phyloP scores from a whole-genome alignment of 2,329 filamentous ascomycete genomes.

The Ilyonectria destructans region DNA sequence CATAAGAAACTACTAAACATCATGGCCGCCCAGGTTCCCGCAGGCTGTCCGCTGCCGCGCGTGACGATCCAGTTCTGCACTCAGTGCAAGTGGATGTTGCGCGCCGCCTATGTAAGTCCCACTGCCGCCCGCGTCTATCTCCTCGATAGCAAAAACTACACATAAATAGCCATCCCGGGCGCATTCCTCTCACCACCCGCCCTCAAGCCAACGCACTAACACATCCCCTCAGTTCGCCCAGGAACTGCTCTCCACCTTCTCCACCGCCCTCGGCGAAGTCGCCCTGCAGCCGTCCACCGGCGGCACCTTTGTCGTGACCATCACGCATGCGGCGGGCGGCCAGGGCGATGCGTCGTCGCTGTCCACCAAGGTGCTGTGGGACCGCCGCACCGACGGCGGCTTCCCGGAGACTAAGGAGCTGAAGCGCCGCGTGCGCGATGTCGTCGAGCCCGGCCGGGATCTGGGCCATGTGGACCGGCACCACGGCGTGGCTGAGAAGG shows the following conservation, averaged over 20 bases:
- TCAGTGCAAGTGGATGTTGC: conserved; percentile 92
- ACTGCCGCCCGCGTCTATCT: conserved; percentile 9
- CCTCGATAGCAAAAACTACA: neutral
- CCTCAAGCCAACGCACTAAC: conserved; percentile 3
- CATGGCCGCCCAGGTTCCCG: conserved; percentile 36
- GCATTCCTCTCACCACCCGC: neutral
- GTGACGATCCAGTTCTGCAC: conserved; percentile 94
- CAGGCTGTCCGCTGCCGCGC: conserved; percentile 67
- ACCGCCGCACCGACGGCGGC: conserved; percentile 87
- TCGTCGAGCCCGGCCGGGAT: conserved; percentile 83
- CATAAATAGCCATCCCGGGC: neutral
- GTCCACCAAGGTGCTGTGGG: conserved; percentile 79
- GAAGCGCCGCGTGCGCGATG: conserved; percentile 87
- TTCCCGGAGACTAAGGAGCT: conserved; percentile 96
- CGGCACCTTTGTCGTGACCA: conserved; percentile 84
- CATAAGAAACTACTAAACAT: neutral
- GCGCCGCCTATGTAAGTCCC: conserved; percentile 83
- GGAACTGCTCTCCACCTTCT: conserved; percentile 95
- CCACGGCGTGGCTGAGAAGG: conserved; percentile 44
- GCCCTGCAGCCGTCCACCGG: conserved; percentile 89
- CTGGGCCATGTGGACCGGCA: conserved; percentile 86
- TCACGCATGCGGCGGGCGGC: conserved; percentile 60
- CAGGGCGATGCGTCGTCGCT: conserved; percentile 38
- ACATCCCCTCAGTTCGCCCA: conserved; percentile 81
- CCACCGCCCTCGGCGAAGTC: conserved; percentile 86